A percentile compares a stretch with the other conserved stretches of the same genome.
These are phyloP conservation scores for Sclerotinia sclerotiorum DNA, from an alignment of 2,329 filamentous ascomycete genomes.

Conservation along the genomic window DNA sequence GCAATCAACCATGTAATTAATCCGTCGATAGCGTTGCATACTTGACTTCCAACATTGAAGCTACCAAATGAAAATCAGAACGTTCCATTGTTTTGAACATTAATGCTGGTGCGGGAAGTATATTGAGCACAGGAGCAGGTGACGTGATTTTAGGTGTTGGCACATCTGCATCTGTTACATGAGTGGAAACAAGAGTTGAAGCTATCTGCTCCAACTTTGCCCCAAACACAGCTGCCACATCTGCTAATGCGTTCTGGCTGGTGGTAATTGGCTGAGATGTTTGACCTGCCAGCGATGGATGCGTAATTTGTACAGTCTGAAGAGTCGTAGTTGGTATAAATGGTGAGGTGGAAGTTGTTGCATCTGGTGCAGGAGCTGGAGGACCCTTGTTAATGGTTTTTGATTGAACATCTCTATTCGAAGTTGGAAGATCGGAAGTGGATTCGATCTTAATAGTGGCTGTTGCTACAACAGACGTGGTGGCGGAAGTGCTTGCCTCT, in stretches of 20 bases:
- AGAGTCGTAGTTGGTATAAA: background rate
- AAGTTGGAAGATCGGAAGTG: background rate
- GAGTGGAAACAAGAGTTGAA: background rate
- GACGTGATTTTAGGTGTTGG: constrained; percentile 11
- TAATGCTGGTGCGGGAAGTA: background rate
- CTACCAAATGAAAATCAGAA: constrained; percentile 3
- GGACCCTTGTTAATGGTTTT: background rate
- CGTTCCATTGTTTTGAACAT: constrained; percentile 14
- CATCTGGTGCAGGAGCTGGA: background rate
- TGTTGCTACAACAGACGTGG: background rate
- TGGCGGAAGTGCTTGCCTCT: background rate
- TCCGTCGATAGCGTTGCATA: background rate
- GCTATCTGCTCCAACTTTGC: constrained; percentile 4
- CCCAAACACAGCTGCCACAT: constrained; percentile 24
- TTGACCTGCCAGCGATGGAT: background rate
- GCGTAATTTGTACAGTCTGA: background rate
- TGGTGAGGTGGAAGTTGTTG: background rate
- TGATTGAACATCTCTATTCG: background rate
- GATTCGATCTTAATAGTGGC: background rate
- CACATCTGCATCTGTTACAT: background rate
- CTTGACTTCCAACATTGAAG: constrained; percentile 20
- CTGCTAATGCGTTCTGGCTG: constrained; percentile 17
- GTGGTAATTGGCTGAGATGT: background rate
- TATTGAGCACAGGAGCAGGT: background rate
- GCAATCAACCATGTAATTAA: background rate